Evolutionary conservation across 2,329 filamentous ascomycete species (phyloP).

Genomic region (Fusarium citri): DNA sequence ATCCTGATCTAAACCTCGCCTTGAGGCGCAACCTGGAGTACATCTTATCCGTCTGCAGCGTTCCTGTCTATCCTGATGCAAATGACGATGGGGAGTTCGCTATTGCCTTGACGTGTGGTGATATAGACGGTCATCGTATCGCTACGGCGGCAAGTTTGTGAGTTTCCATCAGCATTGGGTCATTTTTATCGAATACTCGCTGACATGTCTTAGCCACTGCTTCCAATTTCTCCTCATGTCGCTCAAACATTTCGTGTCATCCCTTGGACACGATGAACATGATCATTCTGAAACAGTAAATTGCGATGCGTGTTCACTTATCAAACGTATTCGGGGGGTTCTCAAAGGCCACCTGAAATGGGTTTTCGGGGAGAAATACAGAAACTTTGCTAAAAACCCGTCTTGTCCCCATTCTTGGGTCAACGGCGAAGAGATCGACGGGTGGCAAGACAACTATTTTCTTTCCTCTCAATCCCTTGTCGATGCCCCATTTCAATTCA

Average conservation of each 20-base stretch:
- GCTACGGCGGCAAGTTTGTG: not conserved
- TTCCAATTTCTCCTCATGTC: not conserved
- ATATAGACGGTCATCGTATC: not conserved
- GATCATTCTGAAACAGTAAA: accelerated
- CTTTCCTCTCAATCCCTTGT: not conserved
- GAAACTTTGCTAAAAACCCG: accelerated
- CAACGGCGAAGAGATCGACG: not conserved
- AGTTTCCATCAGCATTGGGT: accelerated
- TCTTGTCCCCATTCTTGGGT: not conserved
- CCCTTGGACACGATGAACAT: not conserved
- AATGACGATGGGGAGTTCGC: accelerated
- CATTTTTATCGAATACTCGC: accelerated
- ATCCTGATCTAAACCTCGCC: not conserved
- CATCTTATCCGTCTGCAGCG: not conserved
- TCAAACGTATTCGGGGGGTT: not conserved
- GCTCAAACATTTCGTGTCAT: not conserved
- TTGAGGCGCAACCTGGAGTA: not conserved
- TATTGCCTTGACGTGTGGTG: not conserved
- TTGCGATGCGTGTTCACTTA: accelerated
- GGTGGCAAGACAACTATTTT: accelerated
- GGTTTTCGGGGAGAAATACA: not conserved
- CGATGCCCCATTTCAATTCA: not conserved
- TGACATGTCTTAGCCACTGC: not conserved
- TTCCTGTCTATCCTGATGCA: not conserved
- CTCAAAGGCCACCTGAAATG: not conserved